Evolutionary conservation across 306 rosid genomes (phyloP), one percentile per base, ranked within the genome.

Genomic region (Trichosanthes truncata): DNA sequence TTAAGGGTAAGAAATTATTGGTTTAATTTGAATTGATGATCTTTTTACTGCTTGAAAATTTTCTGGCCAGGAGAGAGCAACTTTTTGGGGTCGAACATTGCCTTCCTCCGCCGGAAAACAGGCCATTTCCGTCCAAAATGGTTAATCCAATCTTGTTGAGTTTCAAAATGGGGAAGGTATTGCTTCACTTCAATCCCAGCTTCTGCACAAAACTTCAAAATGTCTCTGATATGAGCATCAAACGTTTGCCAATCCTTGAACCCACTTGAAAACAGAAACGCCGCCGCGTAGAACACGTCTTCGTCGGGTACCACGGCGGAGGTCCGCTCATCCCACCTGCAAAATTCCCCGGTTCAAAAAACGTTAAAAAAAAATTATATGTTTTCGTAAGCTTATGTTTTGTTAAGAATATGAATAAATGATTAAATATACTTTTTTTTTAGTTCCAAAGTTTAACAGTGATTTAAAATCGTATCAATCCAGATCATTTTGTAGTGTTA

Each of bases 51-150:
- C 75, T 73, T 84, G 84, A 95, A 92, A 84, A 95, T 88, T 77
- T 82, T 79, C 78, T 95, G 98, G 66, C 97, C 98, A 0, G 97
- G 97, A 18, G 97, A 84, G 75, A 95, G 74, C 76, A 92, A 86
- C 62, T 74, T 80, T 6, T 87, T 85, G 9, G 98, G 98, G 79
- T 95, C 98, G 81, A 84, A 92, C 67, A 35, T 31, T 46, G 4
- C 9, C 84, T 95, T 95, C 84, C 85, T 84, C 7, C 43, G 15
- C 17, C 59, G 35, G 77, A 92, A 91, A 29, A 6, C 8, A 17
- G 56, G 29, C 97, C 93, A 95, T 78, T 95, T 95, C 52, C 79
- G 36, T 6, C 97, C 98, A 84, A 84, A 92, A 7, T 92, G 97
- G 33, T 78, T 3, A 18, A 20, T 38, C 98, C 98, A 92, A 73